phyloP scores from a whole-genome alignment of 805 yeast genomes.

The Ogataea philodendri region DNA sequence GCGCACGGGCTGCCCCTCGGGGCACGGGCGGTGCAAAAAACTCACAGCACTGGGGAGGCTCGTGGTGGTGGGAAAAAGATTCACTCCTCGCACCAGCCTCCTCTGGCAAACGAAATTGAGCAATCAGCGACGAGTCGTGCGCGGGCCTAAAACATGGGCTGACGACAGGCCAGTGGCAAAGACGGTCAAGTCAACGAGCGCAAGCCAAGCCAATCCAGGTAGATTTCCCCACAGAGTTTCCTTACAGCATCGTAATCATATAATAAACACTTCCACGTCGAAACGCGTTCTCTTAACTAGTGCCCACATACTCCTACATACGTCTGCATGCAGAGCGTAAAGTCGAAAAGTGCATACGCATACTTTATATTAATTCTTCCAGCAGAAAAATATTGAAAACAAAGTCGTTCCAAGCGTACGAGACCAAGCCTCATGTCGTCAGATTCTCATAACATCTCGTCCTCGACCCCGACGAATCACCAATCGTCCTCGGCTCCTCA shows the following conservation, averaged over 20 bases:
- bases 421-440: constrained; percentile 19
- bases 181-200: no score
- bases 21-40: constrained; percentile 1
- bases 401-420: constrained; percentile 3
- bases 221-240: constrained; percentile 7
- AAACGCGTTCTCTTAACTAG: constrained; percentile 6
- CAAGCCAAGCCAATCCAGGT: not conserved
- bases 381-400: constrained; percentile 12
- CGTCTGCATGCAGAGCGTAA: constrained; percentile 19
- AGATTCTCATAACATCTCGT: constrained; percentile 19
- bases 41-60: not conserved
- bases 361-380: constrained; percentile 17
- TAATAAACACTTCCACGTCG: constrained; percentile 6
- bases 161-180: no score
- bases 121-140: constrained; percentile 12
- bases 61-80: not conserved
- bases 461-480: constrained; percentile 14
- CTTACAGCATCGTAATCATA: constrained; percentile 9
- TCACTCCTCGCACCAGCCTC: constrained; percentile 10
- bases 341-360: constrained; percentile 20
- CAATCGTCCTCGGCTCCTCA: constrained; percentile 17
- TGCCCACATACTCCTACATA: constrained; percentile 15
- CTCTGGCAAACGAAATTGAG: not conserved
- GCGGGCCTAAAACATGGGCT: constrained; percentile 2
- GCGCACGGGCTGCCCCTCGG: no score